Conservation (phyloP, 768 basidiomycete species). For the Serendipita sp. region DNA sequence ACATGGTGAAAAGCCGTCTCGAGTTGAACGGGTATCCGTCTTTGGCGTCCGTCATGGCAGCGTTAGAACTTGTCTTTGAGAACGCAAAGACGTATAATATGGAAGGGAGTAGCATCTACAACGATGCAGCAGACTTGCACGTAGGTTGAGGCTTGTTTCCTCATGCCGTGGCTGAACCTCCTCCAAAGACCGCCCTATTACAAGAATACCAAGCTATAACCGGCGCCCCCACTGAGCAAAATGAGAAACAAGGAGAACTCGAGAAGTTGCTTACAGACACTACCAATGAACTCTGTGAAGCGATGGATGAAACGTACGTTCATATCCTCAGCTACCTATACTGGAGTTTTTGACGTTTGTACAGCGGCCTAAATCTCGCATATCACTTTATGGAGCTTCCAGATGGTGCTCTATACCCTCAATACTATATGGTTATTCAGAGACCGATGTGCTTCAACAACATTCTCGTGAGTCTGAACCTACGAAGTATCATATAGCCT, state of each 20-base stretch:
- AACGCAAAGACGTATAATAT: constrained; percentile 75
- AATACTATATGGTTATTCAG: constrained; percentile 67
- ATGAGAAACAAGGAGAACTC: constrained; percentile 37
- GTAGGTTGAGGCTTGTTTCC: constrained; percentile 27
- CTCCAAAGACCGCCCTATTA: constrained; percentile 28
- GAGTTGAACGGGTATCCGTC: constrained; percentile 42
- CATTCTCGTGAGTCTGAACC: constrained; percentile 43
- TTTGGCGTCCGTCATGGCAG: constrained; percentile 48
- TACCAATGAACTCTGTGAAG: constrained; percentile 20
- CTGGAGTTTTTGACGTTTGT: constrained; percentile 14
- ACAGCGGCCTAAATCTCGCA: constrained; percentile 37
- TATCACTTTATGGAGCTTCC: background rate
- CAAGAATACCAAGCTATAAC: constrained; percentile 32
- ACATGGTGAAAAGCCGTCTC: constrained; percentile 73
- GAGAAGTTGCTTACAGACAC: constrained; percentile 19
- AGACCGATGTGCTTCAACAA: constrained; percentile 62
- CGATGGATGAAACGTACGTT: constrained; percentile 45
- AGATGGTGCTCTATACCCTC: constrained; percentile 44
- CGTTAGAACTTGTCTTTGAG: constrained; percentile 62
- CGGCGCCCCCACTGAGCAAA: constrained; percentile 30
- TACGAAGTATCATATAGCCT: background rate
- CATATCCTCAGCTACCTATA: too few species aligned
- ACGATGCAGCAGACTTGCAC: constrained; percentile 66
- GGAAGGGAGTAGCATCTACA: constrained; percentile 61
- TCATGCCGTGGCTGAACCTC: background rate